These are phyloP conservation scores for Vigna unguiculata DNA, from an alignment of 306 rosid species.

Conservation along the genomic window DNA sequence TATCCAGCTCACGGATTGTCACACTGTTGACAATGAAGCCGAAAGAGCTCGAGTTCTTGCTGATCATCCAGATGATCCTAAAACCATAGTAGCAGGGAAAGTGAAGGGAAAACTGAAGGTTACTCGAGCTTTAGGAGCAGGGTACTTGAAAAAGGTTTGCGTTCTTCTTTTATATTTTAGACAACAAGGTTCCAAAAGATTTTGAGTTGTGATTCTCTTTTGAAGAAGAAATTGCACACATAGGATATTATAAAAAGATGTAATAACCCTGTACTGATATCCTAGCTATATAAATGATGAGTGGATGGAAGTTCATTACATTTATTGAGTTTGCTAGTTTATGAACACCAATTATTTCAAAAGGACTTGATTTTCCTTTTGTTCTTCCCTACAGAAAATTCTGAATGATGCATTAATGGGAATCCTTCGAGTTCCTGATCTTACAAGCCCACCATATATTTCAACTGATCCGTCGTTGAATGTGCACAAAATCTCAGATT, in stretches of 20 bases:
- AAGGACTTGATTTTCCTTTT: slow-evolving; percentile 1
- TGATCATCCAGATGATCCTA: slow-evolving; percentile 90
- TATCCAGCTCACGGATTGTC: slow-evolving; percentile 87
- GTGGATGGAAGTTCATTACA: slow-evolving; percentile 42
- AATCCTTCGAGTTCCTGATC: slow-evolving; percentile 88
- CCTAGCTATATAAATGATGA: slow-evolving; percentile 27
- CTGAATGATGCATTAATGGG: slow-evolving; percentile 98
- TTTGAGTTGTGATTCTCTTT: slow-evolving; percentile 29
- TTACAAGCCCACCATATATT: slow-evolving; percentile 89
- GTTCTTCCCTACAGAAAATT: slow-evolving; percentile 61
- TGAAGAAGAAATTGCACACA: neutral
- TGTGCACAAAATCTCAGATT: slow-evolving; percentile 78
- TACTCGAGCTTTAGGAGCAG: slow-evolving; percentile 97
- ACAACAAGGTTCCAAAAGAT: slow-evolving; percentile 31
- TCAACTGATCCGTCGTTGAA: slow-evolving; percentile 83
- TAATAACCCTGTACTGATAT: neutral
- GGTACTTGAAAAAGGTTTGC: slow-evolving; percentile 93
- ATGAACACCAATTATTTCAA: neutral
- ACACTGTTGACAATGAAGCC: slow-evolving; percentile 78
- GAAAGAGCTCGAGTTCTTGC: slow-evolving; percentile 71
- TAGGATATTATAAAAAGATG: neutral
- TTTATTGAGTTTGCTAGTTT: slow-evolving; percentile 25
- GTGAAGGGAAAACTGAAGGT: slow-evolving; percentile 96
- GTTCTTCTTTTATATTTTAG: slow-evolving; percentile 14
- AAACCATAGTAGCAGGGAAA: slow-evolving; percentile 68